Evolutionary conservation across 2,329 filamentous ascomycete genomes (phyloP).

Genomic region (Claviceps arundinis): DNA sequence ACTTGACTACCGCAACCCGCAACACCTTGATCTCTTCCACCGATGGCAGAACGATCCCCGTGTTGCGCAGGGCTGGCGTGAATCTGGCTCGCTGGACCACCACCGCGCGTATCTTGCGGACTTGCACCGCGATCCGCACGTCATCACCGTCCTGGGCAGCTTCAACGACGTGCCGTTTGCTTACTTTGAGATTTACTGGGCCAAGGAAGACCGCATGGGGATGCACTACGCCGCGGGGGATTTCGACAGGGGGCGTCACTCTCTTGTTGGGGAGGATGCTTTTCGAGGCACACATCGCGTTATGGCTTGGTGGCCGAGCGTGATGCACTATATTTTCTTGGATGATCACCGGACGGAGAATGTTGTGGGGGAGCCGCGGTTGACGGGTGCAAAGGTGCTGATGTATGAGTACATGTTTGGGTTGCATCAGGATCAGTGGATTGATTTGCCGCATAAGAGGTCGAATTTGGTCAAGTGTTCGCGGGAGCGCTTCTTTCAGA

Average conservation of each 20-base stretch:
- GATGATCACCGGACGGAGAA: constrained; percentile 44
- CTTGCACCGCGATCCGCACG: constrained; percentile 55
- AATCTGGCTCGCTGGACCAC: constrained; percentile 59
- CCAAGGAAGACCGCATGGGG: constrained; percentile 45
- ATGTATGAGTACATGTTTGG: constrained; percentile 2
- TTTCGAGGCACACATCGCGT: constrained; percentile 49
- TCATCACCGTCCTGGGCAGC: constrained; percentile 50
- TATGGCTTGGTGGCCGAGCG: constrained; percentile 46
- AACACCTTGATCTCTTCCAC: constrained; percentile 57
- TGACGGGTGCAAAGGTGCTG: not conserved
- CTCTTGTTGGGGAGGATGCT: constrained; percentile 43
- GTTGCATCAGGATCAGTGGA: constrained; percentile 1
- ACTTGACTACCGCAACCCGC: constrained; percentile 47
- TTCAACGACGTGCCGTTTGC: constrained; percentile 59
- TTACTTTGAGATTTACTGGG: constrained; percentile 72
- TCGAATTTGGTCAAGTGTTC: not conserved
- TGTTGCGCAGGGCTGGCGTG: constrained; percentile 63
- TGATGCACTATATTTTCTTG: constrained; percentile 50
- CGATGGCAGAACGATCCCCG: constrained; percentile 70
- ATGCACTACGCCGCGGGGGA: constrained; percentile 42
- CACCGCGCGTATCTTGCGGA: constrained; percentile 29
- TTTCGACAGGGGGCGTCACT: constrained; percentile 46
- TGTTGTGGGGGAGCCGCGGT: constrained; percentile 50
- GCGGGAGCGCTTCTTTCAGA: constrained; percentile 1
- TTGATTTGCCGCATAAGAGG: constrained; percentile 1